phyloP scores from a whole-genome alignment of 768 basidiomycete species.

The Vishniacozyma victoriae region DNA sequence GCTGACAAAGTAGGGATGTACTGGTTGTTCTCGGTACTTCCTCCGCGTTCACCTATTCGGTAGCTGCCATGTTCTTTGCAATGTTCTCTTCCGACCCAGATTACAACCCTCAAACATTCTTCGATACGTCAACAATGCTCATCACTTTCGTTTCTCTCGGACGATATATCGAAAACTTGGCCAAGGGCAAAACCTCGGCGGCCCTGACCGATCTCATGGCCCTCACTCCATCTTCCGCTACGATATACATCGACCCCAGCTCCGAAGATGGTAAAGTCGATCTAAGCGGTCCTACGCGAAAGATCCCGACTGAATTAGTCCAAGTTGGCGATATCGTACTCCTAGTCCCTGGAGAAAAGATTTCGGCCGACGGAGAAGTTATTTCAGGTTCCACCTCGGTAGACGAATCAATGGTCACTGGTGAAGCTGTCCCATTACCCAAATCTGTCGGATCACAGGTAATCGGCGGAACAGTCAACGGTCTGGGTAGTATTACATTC shows the following conservation, averaged over 20 bases:
- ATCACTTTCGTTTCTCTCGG: conserved; percentile 96
- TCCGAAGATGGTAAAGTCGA: conserved; percentile 19
- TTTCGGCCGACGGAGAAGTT: conserved; percentile 92
- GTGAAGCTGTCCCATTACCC: conserved; percentile 80
- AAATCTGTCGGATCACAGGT: conserved; percentile 79
- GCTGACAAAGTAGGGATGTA: conserved; percentile 57
- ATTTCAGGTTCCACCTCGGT: conserved; percentile 76
- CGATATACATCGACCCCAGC: conserved; percentile 76
- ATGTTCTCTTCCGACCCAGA: conserved; percentile 52
- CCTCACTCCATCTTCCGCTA: conserved; percentile 89
- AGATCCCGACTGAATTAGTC: conserved; percentile 86
- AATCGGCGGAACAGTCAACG: conserved; percentile 96
- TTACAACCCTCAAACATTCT: conserved; percentile 81
- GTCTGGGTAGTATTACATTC: conserved; percentile 96
- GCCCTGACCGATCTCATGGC: conserved; percentile 95
- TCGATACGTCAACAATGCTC: conserved; percentile 98
- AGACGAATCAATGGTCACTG: conserved; percentile 97
- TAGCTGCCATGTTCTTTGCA: conserved; percentile 63
- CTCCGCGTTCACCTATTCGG: conserved; percentile 85
- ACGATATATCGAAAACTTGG: conserved; percentile 89
- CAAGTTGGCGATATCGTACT: conserved; percentile 91
- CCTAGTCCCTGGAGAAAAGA: conserved; percentile 90
- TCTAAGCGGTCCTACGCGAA: conserved; percentile 55
- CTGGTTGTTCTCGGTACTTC: conserved; percentile 92
- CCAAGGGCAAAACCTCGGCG: conserved; percentile 94